A percentile compares a stretch with the other conserved stretches of the same genome.
These are phyloP conservation scores for Echium plantagineum DNA, from an alignment of 257 asterid genomes.

Conservation along the genomic window DNA sequence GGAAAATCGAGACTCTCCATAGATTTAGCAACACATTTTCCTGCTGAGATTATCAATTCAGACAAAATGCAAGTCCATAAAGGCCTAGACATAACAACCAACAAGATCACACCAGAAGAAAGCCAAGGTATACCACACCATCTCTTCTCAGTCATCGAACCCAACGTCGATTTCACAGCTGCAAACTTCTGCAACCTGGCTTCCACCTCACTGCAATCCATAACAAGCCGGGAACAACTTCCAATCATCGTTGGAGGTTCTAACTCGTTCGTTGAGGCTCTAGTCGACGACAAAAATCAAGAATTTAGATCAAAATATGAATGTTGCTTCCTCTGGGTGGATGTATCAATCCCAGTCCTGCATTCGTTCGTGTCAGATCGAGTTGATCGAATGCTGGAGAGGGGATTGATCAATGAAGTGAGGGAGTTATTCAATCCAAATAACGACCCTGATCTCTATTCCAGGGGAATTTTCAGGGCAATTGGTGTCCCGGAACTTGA, in stretches of 20 bases:
- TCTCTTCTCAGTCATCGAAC: slow-evolving; percentile 15
- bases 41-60: slow-evolving; percentile 16
- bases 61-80: slow-evolving; percentile 23
- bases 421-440: not conserved
- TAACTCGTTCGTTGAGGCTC: slow-evolving; percentile 14
- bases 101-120: slow-evolving; percentile 9
- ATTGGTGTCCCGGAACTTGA: slow-evolving; percentile 13
- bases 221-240: not conserved
- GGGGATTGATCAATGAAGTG: slow-evolving; percentile 10
- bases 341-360: slow-evolving; percentile 10
- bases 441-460: not conserved
- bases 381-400: slow-evolving; percentile 16
- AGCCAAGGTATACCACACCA: slow-evolving; percentile 17
- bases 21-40: slow-evolving; percentile 8
- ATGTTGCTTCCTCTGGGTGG: slow-evolving; percentile 16
- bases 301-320: slow-evolving; percentile 3
- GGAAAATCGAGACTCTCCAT: slow-evolving; percentile 19
- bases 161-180: slow-evolving; percentile 7
- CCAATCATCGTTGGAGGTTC: slow-evolving; percentile 23
- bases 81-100: slow-evolving; percentile 15
- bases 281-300: slow-evolving; percentile 13
- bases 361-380: slow-evolving; percentile 12
- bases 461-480: slow-evolving; percentile 3
- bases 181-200: slow-evolving; percentile 6
- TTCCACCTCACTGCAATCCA: not conserved